phyloP scores from a whole-genome alignment of 2,329 filamentous ascomycete genomes.

The Alternaria solani region DNA sequence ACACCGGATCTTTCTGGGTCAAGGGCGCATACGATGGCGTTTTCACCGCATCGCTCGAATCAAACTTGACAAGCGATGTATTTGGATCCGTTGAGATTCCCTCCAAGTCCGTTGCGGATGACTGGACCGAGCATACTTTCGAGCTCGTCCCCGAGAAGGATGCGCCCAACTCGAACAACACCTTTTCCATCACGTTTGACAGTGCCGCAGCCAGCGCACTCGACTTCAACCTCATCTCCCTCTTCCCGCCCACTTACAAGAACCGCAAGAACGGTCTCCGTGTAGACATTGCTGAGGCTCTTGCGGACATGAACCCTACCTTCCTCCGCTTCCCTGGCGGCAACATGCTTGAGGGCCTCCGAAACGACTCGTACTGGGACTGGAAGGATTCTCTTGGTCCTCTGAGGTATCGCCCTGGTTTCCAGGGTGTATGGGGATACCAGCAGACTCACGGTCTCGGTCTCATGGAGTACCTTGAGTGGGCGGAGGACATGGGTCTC shows the following conservation, averaged over 20 bases:
- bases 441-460: conserved; percentile 56
- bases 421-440: conserved; percentile 56
- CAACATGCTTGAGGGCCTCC: conserved; percentile 55
- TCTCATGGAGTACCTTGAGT: conserved; percentile 59
- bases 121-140: conserved; percentile 55
- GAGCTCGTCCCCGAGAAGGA: conserved; percentile 45
- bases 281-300: conserved; percentile 59
- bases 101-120: conserved; percentile 41
- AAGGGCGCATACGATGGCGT: conserved; percentile 44
- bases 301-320: conserved; percentile 53
- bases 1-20: conserved; percentile 62
- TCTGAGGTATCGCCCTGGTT: conserved; percentile 58
- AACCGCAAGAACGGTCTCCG: conserved; percentile 61
- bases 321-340: conserved; percentile 63
- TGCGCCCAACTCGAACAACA: conserved; percentile 60
- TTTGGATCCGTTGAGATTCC: conserved; percentile 48
- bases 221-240: conserved; percentile 60
- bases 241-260: conserved; percentile 65
- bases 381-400: conserved; percentile 63
- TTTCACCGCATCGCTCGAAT: conserved; percentile 52
- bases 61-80: conserved; percentile 53
- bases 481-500: conserved; percentile 57
- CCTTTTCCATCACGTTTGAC: conserved; percentile 61
- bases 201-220: conserved; percentile 35
- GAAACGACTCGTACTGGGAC: conserved; percentile 37